Evolutionary conservation across 345 rosid species (phyloP), one percentile per base, ranked within the genome.

Genomic region (Heritiera littoralis): DNA sequence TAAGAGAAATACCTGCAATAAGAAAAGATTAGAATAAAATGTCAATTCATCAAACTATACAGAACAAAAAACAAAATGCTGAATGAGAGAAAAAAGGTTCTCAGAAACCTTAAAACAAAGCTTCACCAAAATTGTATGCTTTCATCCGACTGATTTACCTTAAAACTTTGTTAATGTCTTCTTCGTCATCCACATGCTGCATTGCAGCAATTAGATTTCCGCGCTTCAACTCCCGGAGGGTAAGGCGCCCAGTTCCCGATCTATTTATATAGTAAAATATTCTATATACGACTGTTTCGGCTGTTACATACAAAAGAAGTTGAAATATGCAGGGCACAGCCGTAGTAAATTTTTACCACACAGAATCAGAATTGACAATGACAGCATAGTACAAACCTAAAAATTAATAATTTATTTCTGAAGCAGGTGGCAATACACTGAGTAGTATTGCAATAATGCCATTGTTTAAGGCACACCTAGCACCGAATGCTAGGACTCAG

Each of bases 221-320:
- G 80, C 90, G 94, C 85, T 92, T 96, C 80, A 96, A 83, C 88
- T 96, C 98, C 87, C 93, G 88, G 66, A 96, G 91, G 48, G 95
- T 89, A 77, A 96, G 92, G 69, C 80, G 92, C 61, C 98, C 98
- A 85, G 90, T 88, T 80, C 92, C 95, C 45, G 97, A 89, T 90
- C 95, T 90, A 89, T 92, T 94, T 77, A 89, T 86, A 86, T 90
- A 80, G 88, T 90, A 94, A 86, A 96, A 96, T 83, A 96, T 94
- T 90, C 95, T 92, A 91, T 92, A 92, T 88, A 94, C 83, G 77
- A 96, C 98, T 23, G 99, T 96, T 91, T 96, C 98, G 81, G 94
- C 99, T 96, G 97, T 65, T 72, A 77, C 79, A 77, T 23, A 7
- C 28, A 60, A 78, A 56, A 45, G 2, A 68, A 67, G 56, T 18